A percentile compares a stretch with the other conserved stretches of the same genome.
Evolutionary conservation across 768 basidiomycete species (phyloP).

Genomic region (Pulveroboletus ravenelii): DNA sequence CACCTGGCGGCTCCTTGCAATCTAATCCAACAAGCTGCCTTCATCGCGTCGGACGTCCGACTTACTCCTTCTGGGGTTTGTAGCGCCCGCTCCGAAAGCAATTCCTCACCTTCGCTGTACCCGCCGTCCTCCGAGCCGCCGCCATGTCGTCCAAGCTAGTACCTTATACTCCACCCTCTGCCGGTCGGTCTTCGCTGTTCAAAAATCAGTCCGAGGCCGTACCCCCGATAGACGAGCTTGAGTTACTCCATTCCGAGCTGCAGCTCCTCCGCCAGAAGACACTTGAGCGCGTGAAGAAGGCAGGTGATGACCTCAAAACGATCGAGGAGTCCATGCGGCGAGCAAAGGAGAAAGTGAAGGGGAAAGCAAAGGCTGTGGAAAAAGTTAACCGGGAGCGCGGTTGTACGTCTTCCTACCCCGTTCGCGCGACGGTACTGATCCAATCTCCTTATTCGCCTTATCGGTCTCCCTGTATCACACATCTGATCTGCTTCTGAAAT

Average conservation of each 20-base stretch:
- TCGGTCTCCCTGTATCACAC: conserved; percentile 6
- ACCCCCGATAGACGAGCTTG: conserved; percentile 70
- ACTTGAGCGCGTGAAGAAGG: conserved; percentile 66
- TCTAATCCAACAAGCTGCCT: conserved; percentile 11
- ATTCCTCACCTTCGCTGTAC: conserved; percentile 6
- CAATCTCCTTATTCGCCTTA: conserved; percentile 12
- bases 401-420: conserved; percentile 49
- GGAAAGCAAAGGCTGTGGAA: conserved; percentile 66
- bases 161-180: conserved; percentile 44
- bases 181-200: conserved; percentile 55
- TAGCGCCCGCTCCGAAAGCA: conserved; percentile 10
- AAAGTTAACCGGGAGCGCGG: conserved; percentile 71
- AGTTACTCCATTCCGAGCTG: conserved; percentile 60
- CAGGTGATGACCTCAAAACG: conserved; percentile 65
- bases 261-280: conserved; percentile 47
- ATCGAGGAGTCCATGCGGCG: conserved; percentile 74
- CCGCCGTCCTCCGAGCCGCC: conserved; percentile 19
- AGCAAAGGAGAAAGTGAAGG: conserved; percentile 71
- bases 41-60: conserved; percentile 17
- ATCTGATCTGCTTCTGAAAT: conserved; percentile 4
- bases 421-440: conserved; percentile 9
- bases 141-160: conserved; percentile 61
- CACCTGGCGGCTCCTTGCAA: conserved; percentile 18
- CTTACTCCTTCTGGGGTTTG: conserved; percentile 5
- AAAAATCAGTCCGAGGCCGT: conserved; percentile 61